A percentile compares a stretch with the other conserved stretches of the same genome.
phyloP scores from a whole-genome alignment of 768 basidiomycete species.

The Sporobolomyces pararoseus region DNA sequence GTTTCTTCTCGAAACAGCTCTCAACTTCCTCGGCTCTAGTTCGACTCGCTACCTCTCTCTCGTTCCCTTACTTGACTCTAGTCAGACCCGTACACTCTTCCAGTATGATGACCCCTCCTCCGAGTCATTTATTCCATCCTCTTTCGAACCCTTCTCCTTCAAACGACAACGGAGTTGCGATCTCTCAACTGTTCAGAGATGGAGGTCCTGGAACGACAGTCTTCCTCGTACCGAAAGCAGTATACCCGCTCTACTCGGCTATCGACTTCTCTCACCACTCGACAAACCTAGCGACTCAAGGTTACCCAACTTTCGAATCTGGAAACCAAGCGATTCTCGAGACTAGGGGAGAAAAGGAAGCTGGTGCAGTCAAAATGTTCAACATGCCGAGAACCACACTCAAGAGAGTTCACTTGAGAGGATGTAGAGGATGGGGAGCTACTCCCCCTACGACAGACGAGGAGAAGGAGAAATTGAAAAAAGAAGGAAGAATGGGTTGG shows the following conservation, averaged over 20 bases:
- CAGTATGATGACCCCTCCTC: not conserved
- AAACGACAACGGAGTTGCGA: conserved; percentile 17
- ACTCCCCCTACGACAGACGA: conserved; percentile 30
- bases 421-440: conserved; percentile 40
- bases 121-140: conserved; percentile 31
- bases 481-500: conserved; percentile 47
- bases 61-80: not conserved
- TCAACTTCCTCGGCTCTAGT: too few species aligned
- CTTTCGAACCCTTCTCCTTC: conserved; percentile 5
- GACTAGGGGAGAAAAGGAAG: conserved; percentile 46
- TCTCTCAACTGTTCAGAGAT: conserved; percentile 35
- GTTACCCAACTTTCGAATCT: conserved; percentile 49
- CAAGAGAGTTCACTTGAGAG: conserved; percentile 37
- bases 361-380: conserved; percentile 44
- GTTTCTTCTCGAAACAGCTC: not conserved
- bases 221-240: conserved; percentile 47
- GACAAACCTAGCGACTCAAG: conserved; percentile 52
- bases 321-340: conserved; percentile 49
- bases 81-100: not conserved
- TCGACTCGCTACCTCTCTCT: conserved; percentile 18
- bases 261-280: conserved; percentile 51
- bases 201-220: conserved; percentile 51
- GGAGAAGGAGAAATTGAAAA: conserved; percentile 31
- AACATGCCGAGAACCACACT: conserved; percentile 10
- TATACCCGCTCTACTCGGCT: conserved; percentile 47